phyloP scores from a whole-genome alignment of 805 yeast species.

The Yamadazyma sp. region DNA sequence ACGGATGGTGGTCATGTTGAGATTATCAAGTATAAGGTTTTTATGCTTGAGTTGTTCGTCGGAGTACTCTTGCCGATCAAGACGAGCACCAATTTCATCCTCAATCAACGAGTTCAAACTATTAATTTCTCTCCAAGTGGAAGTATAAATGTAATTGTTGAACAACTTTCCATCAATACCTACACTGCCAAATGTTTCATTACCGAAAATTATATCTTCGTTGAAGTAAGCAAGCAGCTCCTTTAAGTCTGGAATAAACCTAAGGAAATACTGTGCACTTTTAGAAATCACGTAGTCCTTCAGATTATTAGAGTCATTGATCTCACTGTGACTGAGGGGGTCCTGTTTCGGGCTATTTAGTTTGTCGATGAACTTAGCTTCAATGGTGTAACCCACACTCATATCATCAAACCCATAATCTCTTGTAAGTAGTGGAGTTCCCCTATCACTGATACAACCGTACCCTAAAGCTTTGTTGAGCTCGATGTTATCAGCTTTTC shows the following conservation, averaged over 20 bases:
- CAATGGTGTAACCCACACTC: slow-evolving; percentile 52
- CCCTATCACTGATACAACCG: slow-evolving; percentile 49
- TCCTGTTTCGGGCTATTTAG: slow-evolving; percentile 28
- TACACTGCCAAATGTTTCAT: slow-evolving; percentile 27
- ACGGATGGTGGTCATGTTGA: slow-evolving; percentile 6
- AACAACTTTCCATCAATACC: slow-evolving; percentile 39
- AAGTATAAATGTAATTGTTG: slow-evolving; percentile 21
- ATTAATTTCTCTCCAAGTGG: slow-evolving; percentile 36
- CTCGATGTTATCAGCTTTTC: slow-evolving; percentile 33
- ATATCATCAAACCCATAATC: slow-evolving; percentile 47
- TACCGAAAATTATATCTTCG: slow-evolving; percentile 24
- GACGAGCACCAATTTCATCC: slow-evolving; percentile 34
- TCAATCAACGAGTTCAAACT: slow-evolving; percentile 31
- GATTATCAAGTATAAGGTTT: slow-evolving; percentile 23
- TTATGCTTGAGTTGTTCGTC: slow-evolving; percentile 34
- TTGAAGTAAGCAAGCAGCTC: slow-evolving; percentile 27
- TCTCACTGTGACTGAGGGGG: slow-evolving; percentile 33
- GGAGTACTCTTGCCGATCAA: slow-evolving; percentile 26
- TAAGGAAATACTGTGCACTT: slow-evolving; percentile 34
- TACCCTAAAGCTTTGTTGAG: slow-evolving; percentile 50
- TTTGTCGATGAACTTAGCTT: slow-evolving; percentile 55
- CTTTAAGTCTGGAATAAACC: slow-evolving; percentile 40
- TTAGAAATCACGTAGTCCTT: slow-evolving; percentile 37
- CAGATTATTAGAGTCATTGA: slow-evolving; percentile 35
- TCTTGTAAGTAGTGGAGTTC: slow-evolving; percentile 52